Base-by-base conservation (phyloP, 2,329 filamentous ascomycete species). In the Knufia petricola region DNA sequence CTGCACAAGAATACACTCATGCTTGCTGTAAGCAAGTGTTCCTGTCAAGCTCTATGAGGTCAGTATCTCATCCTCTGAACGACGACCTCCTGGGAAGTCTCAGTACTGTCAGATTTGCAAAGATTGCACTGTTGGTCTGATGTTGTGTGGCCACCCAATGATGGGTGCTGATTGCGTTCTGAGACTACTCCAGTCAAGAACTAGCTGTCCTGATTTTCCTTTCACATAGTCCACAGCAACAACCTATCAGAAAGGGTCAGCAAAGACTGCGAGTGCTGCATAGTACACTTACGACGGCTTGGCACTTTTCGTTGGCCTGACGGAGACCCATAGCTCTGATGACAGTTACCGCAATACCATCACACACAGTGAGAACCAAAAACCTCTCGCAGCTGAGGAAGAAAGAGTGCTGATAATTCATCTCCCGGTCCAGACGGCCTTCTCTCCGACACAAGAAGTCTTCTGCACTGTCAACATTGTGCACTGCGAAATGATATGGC, bases 341-440 rank as follows among this genome's bases (percentile, higher is more conserved):
- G 13, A 47, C 44, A 20, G 32, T 47, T 21, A 47, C 44, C n/a
- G 19, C n/a, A 17, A 47, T 28, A n/a, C 44, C 32, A 9, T 15
- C 24, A 15, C 32, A 28, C 9, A 38, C 23, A 10, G 19, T 28
- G 13, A 7, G 12, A 19, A 20, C 12, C n/a, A 47, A 23, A 12
- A 37, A 47, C 34, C 26, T 38, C 20, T 47, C 44, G 23, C 34
- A 38, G 21, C 31, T 47, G 24, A 47, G 21, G 21, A 38, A 47
- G 21, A 38, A 47, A 2, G 44, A 12, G 4, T 47, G 17, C 10
- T 21, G 19, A 39, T 38, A 47, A 30, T 47, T 34, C 32, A 47
- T 38, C 23, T 39, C 20, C 34, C 36, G 19, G 13, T 17, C 23
- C 9, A 47, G 34, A 30, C n/a, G 13, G 13, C 44, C 44, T 23